Percentiles rank a stretch among this genome's conserved stretches.
phyloP scores from a whole-genome alignment of 2,329 filamentous ascomycete species.

The Aspergillus bombycis region DNA sequence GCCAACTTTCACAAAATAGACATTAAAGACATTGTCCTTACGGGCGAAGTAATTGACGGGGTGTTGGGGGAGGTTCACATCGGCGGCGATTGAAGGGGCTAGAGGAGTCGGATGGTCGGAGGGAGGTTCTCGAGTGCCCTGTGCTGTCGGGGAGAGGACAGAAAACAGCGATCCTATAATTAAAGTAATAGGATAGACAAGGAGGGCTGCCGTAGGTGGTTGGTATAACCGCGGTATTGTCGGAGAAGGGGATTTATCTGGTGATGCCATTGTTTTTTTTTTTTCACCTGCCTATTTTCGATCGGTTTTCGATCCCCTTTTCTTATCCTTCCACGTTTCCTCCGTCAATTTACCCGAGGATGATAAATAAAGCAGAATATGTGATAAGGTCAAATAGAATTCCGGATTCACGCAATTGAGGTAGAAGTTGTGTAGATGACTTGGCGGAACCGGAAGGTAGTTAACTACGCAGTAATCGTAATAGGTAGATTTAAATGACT shows the following conservation, averaged over 20 bases:
- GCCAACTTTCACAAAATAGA: conserved; percentile 90
- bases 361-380: neutral
- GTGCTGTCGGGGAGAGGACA: conserved; percentile 72
- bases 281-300: neutral
- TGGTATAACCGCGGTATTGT: conserved; percentile 11
- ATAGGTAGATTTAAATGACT: neutral
- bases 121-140: conserved; percentile 41
- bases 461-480: neutral
- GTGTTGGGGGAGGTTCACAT: conserved; percentile 31
- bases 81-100: conserved; percentile 33
- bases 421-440: neutral
- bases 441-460: neutral
- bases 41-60: conserved; percentile 78
- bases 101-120: conserved; percentile 63
- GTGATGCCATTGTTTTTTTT: conserved; percentile 15
- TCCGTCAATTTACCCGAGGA: neutral
- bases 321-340: neutral
- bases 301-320: neutral
- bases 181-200: conserved; percentile 76
- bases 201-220: conserved; percentile 53
- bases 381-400: no score
- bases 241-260: conserved; percentile 12
- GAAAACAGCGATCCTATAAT: conserved; percentile 81
- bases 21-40: conserved; percentile 90
- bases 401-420: neutral